Evolutionary conservation across 106 monocot species (phyloP), one percentile per base, ranked within the genome.

Genomic region (Chionographis japonica): DNA sequence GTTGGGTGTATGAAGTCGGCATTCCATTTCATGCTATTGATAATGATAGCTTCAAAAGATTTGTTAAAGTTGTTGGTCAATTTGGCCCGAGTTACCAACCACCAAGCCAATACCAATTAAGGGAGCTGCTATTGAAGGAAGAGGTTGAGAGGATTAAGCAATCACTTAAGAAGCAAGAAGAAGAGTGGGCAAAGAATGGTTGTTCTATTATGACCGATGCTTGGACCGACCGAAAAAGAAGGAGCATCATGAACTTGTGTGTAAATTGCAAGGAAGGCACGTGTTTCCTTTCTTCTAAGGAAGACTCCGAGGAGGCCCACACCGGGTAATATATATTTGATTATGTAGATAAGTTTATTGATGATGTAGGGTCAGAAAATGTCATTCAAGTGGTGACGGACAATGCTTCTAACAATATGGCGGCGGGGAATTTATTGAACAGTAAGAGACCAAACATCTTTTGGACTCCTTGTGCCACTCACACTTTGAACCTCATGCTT

Each of bases 211-310:
- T 55, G 55, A 55, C 55, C 16, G 55, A 55, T 55, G 55, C 55
- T 15, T 55, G 55, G 55, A 55, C n/a, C 13, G 16, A 17, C 12
- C 55, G 15, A n/a, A n/a, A n/a, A 55, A 55, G 12, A 14, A 7
- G 55, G 55, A 56, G 55, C 55, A 55, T 55, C 4, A 55, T 55
- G 55, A 55, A 55, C 13, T 55, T 55, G 55, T 55, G 55, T 17
- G 16, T 55, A 15, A 55, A 55, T 55, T 55, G 55, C 16, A 55
- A 55, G 55, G 13, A 14, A 14, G 55, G 55, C n/a, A n/a, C n/a
- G n/a, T n/a, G n/a, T n/a, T n/a, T 7, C 16, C 55, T 55, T 11
- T 55, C 4, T 15, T 14, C 55, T 15, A 55, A 6, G 12, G 55
- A 55, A 11, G 55, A 55, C 55, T 55, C 55, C 12, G 15, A 55